These are phyloP conservation scores for Leccinum incarnatum DNA, from an alignment of 768 basidiomycete species.

Conservation along the genomic window DNA sequence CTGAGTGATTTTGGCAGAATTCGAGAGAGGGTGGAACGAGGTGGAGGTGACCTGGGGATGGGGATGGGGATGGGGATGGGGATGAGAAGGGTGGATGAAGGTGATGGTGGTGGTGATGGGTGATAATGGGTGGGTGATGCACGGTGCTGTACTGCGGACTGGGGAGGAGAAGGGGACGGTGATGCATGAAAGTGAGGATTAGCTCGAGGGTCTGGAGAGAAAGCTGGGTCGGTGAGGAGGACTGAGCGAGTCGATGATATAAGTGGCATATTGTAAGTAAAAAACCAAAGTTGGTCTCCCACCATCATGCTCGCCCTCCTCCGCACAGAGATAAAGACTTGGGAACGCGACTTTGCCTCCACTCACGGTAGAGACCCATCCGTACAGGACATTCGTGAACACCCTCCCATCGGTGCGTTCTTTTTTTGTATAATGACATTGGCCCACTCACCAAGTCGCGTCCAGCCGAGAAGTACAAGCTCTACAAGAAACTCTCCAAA, in stretches of 20 bases:
- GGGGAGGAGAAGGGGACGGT: conserved; percentile 14
- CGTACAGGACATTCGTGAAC: conserved; percentile 66
- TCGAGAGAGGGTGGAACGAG: neutral
- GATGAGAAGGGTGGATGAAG: neutral
- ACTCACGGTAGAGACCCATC: conserved; percentile 57
- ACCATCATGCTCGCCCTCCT: conserved; percentile 31
- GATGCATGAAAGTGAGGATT: conserved; percentile 41
- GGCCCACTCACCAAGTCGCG: neutral
- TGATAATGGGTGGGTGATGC: conserved; percentile 1
- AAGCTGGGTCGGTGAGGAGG: conserved; percentile 16
- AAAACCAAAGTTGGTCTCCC: neutral
- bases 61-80: neutral
- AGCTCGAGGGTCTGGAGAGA: conserved; percentile 52
- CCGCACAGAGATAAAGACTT: conserved; percentile 69
- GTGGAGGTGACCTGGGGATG: neutral
- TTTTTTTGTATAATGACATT: conserved; percentile 1
- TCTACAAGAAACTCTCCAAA: conserved; percentile 75
- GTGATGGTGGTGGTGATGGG: too few relatives aligned
- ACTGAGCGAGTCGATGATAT: neutral
- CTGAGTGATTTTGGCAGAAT: neutral
- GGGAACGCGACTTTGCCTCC: conserved; percentile 69
- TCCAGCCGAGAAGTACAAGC: conserved; percentile 75
- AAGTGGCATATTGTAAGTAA: neutral
- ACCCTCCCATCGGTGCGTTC: conserved; percentile 59
- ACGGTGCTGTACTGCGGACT: neutral